phyloP scores from a whole-genome alignment of 345 rosid species.

The Bretschneidera sinensis region DNA sequence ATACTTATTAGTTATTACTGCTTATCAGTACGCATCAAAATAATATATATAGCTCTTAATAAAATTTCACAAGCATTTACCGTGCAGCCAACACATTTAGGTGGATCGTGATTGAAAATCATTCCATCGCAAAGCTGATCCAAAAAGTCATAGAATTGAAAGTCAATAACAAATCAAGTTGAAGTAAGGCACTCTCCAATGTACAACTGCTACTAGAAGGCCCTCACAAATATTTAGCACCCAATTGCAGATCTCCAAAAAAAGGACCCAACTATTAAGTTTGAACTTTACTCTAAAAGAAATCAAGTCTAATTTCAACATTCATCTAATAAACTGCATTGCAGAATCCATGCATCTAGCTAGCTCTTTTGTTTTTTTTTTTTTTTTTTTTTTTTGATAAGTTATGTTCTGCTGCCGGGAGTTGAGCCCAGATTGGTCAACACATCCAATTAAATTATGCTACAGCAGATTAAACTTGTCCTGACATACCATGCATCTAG shows the following conservation, averaged over 20 bases:
- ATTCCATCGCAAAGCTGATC: conserved; percentile 83
- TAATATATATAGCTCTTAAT: too few species aligned
- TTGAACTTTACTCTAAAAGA: too few species aligned
- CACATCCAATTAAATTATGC: too few species aligned
- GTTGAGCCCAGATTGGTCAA: too few species aligned
- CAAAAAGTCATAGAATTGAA: conserved; percentile 24
- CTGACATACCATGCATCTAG: too few species aligned
- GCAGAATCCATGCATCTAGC: not conserved
- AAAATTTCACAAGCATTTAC: conserved; percentile 39
- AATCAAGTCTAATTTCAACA: not conserved
- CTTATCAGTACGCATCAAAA: too few species aligned
- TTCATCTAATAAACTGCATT: too few species aligned
- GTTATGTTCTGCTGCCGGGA: too few species aligned
- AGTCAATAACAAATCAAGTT: conserved; percentile 25
- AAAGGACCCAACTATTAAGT: not conserved
- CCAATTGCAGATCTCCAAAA: not conserved
- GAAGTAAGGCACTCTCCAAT: not conserved
- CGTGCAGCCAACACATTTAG: conserved; percentile 72
- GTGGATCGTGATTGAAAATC: conserved; percentile 89
- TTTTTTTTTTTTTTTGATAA: too few species aligned
- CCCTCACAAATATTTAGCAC: not conserved
- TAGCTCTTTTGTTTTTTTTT: too few species aligned
- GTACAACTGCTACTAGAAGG: too few species aligned
- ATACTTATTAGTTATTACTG: not conserved
- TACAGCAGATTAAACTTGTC: too few species aligned